Base-by-base conservation (phyloP, 1,284 basidiomycete species). In the Lignosus rhinocerotis region DNA sequence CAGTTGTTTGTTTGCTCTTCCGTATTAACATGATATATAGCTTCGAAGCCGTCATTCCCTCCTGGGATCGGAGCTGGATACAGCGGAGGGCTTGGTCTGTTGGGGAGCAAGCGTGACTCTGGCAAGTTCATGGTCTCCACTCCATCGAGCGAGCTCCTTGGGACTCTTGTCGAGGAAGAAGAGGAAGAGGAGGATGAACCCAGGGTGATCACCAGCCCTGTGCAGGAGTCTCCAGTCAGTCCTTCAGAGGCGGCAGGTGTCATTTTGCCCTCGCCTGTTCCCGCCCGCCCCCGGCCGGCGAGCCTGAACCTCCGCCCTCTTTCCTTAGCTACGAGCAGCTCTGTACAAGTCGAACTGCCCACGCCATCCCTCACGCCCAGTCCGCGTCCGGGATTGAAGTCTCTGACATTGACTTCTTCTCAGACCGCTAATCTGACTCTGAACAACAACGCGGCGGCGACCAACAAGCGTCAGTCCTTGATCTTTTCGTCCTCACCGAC, bases 141-240 rank as follows among this genome's bases (percentile, higher is more conserved):
- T 1, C 78, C 81, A 6, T 81, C 84, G 48, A 92, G 90, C 69
- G 90, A 92, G 69, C 83, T 87, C 63, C 78, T 93, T 8, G 80
- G 83, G 58, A 92, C 90, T 8, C 78, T 93, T 32, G 73, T 92
- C 34, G 90, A 93, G 70, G 90, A 92, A 65, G 90, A 92, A 36
- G 90, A 92, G 53, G 90, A 92, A 43, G 90, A 92, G 30, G 88
- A 89, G 34, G 81, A 82, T 5, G 73, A 75, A 41, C 65, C 59
- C 12, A 67, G 71, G 31, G 68, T 68, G 50, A 47, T 51, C 50
- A 48, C 47, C 19, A 69, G 62, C 51, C 69, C 61, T n/a, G 56
- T 60, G 42, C 58, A 60, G 42, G 59, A 60, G 38, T 54, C 53
- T 34, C 54, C 59, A 8, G 55, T 49, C 42, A 51, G 64, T 21